A percentile compares a stretch with the other conserved stretches of the same genome.
These are phyloP conservation scores for Hymenoscyphus fructigenus DNA, from an alignment of 2,329 filamentous ascomycete species.

Conservation along the genomic window DNA sequence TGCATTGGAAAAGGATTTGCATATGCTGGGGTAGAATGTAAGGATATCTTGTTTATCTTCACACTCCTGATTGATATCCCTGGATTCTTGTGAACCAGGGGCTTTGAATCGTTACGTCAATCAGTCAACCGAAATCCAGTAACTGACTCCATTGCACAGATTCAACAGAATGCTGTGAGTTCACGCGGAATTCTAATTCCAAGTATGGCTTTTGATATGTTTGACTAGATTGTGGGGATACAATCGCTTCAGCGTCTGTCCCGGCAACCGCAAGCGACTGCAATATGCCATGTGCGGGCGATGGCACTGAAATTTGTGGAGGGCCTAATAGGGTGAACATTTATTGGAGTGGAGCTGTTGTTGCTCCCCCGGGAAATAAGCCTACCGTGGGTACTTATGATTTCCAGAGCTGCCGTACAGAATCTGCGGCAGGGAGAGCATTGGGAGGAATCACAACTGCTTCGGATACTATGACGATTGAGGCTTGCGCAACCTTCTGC, in stretches of 20 bases:
- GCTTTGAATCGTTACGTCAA: neutral
- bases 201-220: neutral
- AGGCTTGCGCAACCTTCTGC: conserved; percentile 28
- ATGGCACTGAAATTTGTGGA: conserved; percentile 38
- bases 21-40: conserved; percentile 27
- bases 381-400: conserved; percentile 45
- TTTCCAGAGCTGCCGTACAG: conserved; percentile 50
- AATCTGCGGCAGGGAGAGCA: conserved; percentile 46
- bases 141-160: neutral
- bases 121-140: neutral
- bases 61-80: neutral
- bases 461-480: conserved; percentile 33
- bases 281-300: conserved; percentile 33
- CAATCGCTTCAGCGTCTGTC: conserved; percentile 18
- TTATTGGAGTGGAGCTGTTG: conserved; percentile 32
- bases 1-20: conserved; percentile 26
- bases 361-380: conserved; percentile 40
- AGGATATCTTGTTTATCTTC: neutral
- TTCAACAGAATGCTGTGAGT: conserved; percentile 34
- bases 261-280: conserved; percentile 24
- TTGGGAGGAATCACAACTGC: conserved; percentile 34
- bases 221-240: conserved; percentile 25
- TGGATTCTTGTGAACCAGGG: neutral
- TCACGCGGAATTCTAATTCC: neutral
- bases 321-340: conserved; percentile 34